Evolutionary conservation across 208 protist species (phyloP), one percentile per base, ranked within the genome.

Genomic region (Acanthamoeba castellanii): DNA sequence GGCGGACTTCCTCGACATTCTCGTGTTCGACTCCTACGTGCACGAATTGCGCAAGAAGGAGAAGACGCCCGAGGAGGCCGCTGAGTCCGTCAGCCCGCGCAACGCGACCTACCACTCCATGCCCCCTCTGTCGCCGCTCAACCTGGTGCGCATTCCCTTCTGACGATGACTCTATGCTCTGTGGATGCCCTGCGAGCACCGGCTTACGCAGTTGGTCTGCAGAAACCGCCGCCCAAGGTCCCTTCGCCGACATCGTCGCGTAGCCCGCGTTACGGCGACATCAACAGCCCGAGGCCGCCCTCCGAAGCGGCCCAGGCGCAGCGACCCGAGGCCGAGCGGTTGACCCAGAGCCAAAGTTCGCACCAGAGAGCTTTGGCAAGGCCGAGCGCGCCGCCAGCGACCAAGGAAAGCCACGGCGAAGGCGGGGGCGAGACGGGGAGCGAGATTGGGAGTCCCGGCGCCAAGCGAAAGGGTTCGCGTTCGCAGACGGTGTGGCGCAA

Each of bases 1-100:
- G 30, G 76, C 76, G 1, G 76, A 85, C 76, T 85, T 85, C 47
- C 47, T 85, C 27, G 76, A 85, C 47, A 85, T 85, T 57, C 76
- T 85, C 7, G 76, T 85, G 76, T 85, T 85, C 27, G 76, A 85
- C 22, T 85, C 76, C 9, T 85, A 59, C 47, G 76, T 85, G 20
- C 76, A 85, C 47, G 76, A 85, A 57, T 34, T 85, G 34, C 37
- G 76, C 27, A 85, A 85, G 47, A 50, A 57, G 42, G 74, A 52
- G 30, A 85, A 85, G 22, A 45, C 18, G 25, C 47, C 76, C 4
- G 30, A 20, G 14, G 70, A 81, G 30, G 70, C 30, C 16, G 5
- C 70, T 14, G 32, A 22, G 6, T 9, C 70, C 30, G 37, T n/a
- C 18, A 68, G 61, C 61, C 61, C 61, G 25, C 70, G 70, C 70